Percentiles rank a stretch among this genome's conserved stretches.
These are phyloP conservation scores for Miscanthus sacchariflorus DNA, from an alignment of 202 grass and related monocot species.

Conservation along the genomic window DNA sequence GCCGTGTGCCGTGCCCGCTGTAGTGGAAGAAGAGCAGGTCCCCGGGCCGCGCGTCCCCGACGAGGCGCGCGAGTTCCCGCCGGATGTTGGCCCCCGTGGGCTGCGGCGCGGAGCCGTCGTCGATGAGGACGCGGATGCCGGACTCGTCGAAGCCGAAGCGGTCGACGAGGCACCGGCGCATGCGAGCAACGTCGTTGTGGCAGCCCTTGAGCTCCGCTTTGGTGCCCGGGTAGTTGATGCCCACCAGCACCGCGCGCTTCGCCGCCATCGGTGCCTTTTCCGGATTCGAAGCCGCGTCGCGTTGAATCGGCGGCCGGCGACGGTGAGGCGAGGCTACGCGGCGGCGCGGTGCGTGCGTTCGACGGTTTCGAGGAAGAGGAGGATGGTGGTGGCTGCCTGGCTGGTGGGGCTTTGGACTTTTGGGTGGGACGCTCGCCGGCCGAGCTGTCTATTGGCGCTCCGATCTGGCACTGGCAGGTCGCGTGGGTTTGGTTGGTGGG, in stretches of 20 bases:
- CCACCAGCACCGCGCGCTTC: slow-evolving; percentile 73
- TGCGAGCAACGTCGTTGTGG: slow-evolving; percentile 79
- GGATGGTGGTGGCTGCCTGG: neutral
- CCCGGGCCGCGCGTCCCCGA: slow-evolving; percentile 53
- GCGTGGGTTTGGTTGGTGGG: neutral
- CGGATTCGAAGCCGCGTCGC: neutral
- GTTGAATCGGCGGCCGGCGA: slow-evolving; percentile 9
- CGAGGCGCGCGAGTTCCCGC: slow-evolving; percentile 56
- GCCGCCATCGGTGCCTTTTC: slow-evolving; percentile 21
- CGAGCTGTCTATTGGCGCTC: slow-evolving; percentile 47
- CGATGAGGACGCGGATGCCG: slow-evolving; percentile 69
- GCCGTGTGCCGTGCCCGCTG: slow-evolving; percentile 20
- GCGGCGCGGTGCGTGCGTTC: neutral
- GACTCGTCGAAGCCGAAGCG: slow-evolving; percentile 68
- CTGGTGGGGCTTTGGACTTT: neutral
- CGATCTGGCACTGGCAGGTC: slow-evolving; percentile 17
- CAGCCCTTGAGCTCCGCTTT: slow-evolving; percentile 81
- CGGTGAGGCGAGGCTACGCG: neutral
- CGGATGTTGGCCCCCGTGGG: slow-evolving; percentile 33
- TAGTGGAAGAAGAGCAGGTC: slow-evolving; percentile 29
- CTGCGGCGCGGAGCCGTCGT: slow-evolving; percentile 49
- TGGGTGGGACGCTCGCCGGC: neutral
- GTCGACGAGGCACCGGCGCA: slow-evolving; percentile 66
- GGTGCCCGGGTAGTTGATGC: slow-evolving; percentile 77
- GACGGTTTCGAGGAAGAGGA: slow-evolving; percentile 10